phyloP scores from a whole-genome alignment of 352 stramenopile species.

The Phytophthora nicotianae region DNA sequence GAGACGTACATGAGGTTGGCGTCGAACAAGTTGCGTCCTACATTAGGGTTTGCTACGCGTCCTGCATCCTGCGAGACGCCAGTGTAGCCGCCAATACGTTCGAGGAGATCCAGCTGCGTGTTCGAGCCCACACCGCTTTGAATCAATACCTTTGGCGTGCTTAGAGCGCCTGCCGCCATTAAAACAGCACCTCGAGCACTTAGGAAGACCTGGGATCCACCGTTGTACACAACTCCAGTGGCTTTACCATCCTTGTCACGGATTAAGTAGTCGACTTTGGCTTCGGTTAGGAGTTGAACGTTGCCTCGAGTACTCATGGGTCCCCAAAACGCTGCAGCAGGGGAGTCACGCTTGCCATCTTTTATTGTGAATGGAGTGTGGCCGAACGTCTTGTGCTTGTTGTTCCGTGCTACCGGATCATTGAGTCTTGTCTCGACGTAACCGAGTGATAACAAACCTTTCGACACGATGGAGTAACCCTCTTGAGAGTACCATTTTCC shows the following conservation, averaged over 20 bases:
- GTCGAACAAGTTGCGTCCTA: conserved; percentile 65
- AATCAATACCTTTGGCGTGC: conserved; percentile 82
- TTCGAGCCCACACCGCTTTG: conserved; percentile 70
- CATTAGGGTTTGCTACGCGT: conserved; percentile 59
- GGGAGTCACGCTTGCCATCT: conserved; percentile 55
- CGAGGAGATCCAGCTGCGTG: conserved; percentile 54
- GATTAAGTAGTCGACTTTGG: conserved; percentile 51
- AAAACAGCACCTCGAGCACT: conserved; percentile 59
- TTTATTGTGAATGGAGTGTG: conserved; percentile 60
- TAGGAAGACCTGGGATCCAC: conserved; percentile 33
- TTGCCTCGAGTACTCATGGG: conserved; percentile 50
- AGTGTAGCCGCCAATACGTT: conserved; percentile 30
- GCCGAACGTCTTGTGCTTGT: conserved; percentile 55
- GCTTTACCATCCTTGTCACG: conserved; percentile 40
- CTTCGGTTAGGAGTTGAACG: conserved; percentile 48
- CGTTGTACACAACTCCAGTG: conserved; percentile 54
- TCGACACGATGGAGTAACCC: conserved; percentile 50
- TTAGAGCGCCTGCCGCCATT: conserved; percentile 66
- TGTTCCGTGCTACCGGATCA: conserved; percentile 42
- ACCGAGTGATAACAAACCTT: conserved; percentile 35
- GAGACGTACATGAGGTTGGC: conserved; percentile 49
- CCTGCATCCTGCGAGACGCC: conserved; percentile 33
- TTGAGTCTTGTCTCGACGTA: conserved; percentile 51
- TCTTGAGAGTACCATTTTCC: conserved; percentile 61
- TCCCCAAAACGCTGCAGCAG: conserved; percentile 48